Evolutionary conservation across 1,284 basidiomycete genomes (phyloP), one percentile per base, ranked within the genome.

Genomic region (Fistulina hepatica): DNA sequence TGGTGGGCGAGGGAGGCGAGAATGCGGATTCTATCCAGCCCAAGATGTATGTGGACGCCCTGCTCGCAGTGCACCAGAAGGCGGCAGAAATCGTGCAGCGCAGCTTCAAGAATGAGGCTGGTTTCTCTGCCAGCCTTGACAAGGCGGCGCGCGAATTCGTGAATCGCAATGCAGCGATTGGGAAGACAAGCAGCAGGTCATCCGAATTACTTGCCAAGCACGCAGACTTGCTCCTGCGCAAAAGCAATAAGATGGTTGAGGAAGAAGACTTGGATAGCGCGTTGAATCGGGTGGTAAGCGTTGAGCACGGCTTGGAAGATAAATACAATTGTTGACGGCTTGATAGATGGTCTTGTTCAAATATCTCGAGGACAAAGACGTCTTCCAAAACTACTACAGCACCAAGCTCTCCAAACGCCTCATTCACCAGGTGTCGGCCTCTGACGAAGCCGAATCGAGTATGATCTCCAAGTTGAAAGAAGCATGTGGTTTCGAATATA

Each of bases 401-500:
- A 97, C 91, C 51, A 94, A 94, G 65, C 69, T 99, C 15, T 93
- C 92, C 32, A 89, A 89, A 55, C 90, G 95, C 49, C 76, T 99
- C 23, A 93, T 99, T 48, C 83, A 91, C 51, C 81, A 80, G 23
- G 77, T 86, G 15, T 97, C 92, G 15, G 91, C 92, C 5, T 97
- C 93, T 3, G 94, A 97, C 52, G 95, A 99, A 63, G 84, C 82
- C 17, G 95, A 99, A 58, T 84, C 88, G 20, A 92, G 84, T 60
- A 98, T 99, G 95, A 98, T 98, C 50, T 86, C 92, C 39, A 95
- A 97, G 64, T 65, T 99, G 50, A 99, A 98, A 71, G 95, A 97
- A 57, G 84, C 89, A 8, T 97, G 90, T 50, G 95, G 95, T 46
- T 97, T 94, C 70, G 95, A 98, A 56, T 98, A 97, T 63, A 97